Conservation (phyloP, 1,139 yeast species). For the Suhomyces ambrosiae region DNA sequence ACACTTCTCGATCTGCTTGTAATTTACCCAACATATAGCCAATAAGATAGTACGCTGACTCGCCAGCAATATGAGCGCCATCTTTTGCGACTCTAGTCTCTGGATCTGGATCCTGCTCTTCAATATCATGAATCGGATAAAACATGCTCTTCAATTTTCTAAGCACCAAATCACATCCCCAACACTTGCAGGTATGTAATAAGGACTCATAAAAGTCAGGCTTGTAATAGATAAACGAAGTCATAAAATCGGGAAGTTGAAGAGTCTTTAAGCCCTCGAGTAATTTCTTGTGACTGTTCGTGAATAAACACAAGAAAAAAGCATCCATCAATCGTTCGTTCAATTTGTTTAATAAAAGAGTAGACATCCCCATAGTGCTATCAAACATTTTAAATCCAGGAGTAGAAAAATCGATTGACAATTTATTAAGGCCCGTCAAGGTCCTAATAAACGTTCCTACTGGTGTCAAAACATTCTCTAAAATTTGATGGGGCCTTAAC, state of each 20-base stretch:
- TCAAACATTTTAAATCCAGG: slow-evolving; percentile 47
- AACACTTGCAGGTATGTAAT: slow-evolving; percentile 40
- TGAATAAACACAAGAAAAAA: slow-evolving; percentile 33
- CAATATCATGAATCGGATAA: slow-evolving; percentile 23
- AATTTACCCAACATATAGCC: slow-evolving; percentile 41
- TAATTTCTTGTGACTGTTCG: slow-evolving; percentile 7
- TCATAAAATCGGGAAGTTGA: slow-evolving; percentile 41
- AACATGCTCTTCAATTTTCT: slow-evolving; percentile 27
- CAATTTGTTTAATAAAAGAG: slow-evolving; percentile 32
- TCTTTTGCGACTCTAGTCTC: slow-evolving; percentile 11
- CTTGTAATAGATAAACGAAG: slow-evolving; percentile 42
- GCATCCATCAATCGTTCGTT: slow-evolving; percentile 42
- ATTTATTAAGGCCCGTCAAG: slow-evolving; percentile 24
- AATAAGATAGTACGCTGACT: slow-evolving; percentile 35
- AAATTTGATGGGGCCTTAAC: slow-evolving; percentile 41
- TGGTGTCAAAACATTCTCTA: slow-evolving; percentile 37
- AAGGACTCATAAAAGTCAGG: slow-evolving; percentile 41
- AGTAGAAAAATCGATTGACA: slow-evolving; percentile 39
- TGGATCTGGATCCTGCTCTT: slow-evolving; percentile 11
- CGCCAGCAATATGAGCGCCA: slow-evolving; percentile 23
- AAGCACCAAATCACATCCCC: slow-evolving; percentile 39
- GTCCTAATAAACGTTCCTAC: slow-evolving; percentile 34
- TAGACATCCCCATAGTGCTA: slow-evolving; percentile 33
- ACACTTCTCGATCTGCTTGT: slow-evolving; percentile 43
- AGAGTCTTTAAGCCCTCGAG: slow-evolving; percentile 26